Percentiles rank a stretch among this genome's conserved stretches.
Conservation (phyloP, 371 early-diverging fungal species). For the Apophysomyces trapeziformis region DNA sequence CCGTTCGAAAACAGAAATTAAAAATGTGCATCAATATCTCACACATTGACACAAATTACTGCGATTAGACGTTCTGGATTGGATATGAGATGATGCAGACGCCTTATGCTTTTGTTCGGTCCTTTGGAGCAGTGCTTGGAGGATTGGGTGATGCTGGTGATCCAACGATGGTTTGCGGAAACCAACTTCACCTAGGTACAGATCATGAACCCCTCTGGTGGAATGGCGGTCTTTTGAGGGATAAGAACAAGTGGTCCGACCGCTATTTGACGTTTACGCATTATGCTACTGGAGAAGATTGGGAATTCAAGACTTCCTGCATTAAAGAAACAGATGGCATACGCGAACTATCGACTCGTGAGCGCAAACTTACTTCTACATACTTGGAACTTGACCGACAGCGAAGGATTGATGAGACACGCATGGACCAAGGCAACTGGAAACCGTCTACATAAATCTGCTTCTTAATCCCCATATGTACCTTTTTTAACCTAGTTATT, state of each 20-base stretch:
- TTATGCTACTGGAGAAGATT: conserved; percentile 29
- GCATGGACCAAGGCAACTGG: background rate
- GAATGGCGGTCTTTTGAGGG: conserved; percentile 55
- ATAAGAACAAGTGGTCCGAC: conserved; percentile 46
- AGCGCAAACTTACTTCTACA: conserved; percentile 11
- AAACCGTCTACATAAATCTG: background rate
- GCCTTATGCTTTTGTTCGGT: conserved; percentile 41
- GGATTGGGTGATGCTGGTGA: conserved; percentile 17
- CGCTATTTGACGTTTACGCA: conserved; percentile 42
- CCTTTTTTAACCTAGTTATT: too few species aligned
- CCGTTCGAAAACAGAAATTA: too few species aligned
- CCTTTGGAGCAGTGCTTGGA: conserved; percentile 40
- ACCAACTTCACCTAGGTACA: conserved; percentile 36
- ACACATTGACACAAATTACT: too few species aligned
- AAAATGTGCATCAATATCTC: too few species aligned
- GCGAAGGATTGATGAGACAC: background rate
- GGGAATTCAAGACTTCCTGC: conserved; percentile 34
- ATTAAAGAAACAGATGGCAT: conserved; percentile 31
- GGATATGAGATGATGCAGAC: conserved; percentile 45
- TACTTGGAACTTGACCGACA: conserved; percentile 3
- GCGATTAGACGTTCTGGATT: conserved; percentile 36
- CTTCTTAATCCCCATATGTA: too few species aligned
- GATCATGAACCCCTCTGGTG: conserved; percentile 51
- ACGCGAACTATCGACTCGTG: conserved; percentile 12
- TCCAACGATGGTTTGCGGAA: conserved; percentile 10